phyloP scores from a whole-genome alignment of 1,284 basidiomycete genomes.

The Xerocomus nothofagi region DNA sequence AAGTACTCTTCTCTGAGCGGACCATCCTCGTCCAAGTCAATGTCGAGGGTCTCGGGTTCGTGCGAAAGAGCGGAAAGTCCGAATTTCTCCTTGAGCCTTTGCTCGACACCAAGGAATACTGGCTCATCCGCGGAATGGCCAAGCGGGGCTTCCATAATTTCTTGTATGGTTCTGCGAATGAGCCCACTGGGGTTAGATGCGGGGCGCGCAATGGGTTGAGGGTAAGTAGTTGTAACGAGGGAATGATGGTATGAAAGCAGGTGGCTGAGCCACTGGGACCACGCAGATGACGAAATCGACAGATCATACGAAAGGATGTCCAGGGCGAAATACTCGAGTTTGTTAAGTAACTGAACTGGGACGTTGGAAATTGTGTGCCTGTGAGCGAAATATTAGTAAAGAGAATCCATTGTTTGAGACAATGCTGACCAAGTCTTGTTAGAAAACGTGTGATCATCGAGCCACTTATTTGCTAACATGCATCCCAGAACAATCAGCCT shows the following conservation, averaged over 20 bases:
- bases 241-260: constrained; percentile 63
- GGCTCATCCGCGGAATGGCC: constrained; percentile 49
- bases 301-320: constrained; percentile 70
- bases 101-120: constrained; percentile 68
- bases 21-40: constrained; percentile 78
- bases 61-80: constrained; percentile 42
- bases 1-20: constrained; percentile 77
- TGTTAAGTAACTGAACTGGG: constrained; percentile 66
- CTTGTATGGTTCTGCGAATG: constrained; percentile 67
- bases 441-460: constrained; percentile 90
- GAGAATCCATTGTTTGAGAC: neutral
- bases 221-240: constrained; percentile 54
- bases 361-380: constrained; percentile 80
- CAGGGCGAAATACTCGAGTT: constrained; percentile 65
- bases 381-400: constrained; percentile 6
- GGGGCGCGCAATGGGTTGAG: constrained; percentile 78
- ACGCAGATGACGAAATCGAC: constrained; percentile 59
- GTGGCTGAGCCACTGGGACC: constrained; percentile 69
- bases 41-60: constrained; percentile 54
- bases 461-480: constrained; percentile 89
- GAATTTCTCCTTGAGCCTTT: constrained; percentile 52
- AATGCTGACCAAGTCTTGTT: constrained; percentile 83
- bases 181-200: constrained; percentile 66
- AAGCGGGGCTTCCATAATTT: constrained; percentile 53
- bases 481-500: constrained; percentile 79